phyloP scores from a whole-genome alignment of 2,329 filamentous ascomycete species.

The Ophioceras dolichostomum region DNA sequence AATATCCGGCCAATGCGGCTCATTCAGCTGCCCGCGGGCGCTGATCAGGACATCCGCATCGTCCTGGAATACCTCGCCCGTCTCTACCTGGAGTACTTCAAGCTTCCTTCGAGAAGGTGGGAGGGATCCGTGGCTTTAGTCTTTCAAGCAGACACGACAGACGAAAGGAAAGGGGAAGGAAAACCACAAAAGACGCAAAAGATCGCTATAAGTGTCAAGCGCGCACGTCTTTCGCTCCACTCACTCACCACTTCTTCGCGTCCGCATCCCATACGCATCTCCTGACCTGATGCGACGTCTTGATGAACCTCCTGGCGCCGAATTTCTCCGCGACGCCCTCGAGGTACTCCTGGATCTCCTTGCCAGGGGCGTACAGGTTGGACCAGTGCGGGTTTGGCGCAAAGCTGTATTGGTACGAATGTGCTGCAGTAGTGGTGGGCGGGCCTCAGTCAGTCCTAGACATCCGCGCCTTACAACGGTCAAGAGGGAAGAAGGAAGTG shows the following conservation, averaged over 20 bases:
- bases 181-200: too few relatives aligned
- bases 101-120: too few relatives aligned
- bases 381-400: constrained; percentile 43
- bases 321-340: constrained; percentile 31
- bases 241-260: constrained; percentile 23
- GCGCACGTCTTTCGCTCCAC: too few relatives aligned
- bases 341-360: constrained; percentile 37
- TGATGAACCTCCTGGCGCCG: constrained; percentile 32
- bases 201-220: too few relatives aligned
- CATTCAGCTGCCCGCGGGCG: constrained; percentile 28
- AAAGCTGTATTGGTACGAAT: constrained; percentile 44
- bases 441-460: too few relatives aligned
- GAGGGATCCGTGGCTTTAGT: too few relatives aligned
- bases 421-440: constrained; percentile 20
- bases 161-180: too few relatives aligned
- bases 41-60: constrained; percentile 25
- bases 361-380: constrained; percentile 32
- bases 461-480: not conserved
- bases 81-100: constrained; percentile 18
- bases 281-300: constrained; percentile 26
- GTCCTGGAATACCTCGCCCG: constrained; percentile 24
- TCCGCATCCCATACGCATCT: constrained; percentile 26
- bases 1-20: constrained; percentile 29
- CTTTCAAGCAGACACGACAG: too few relatives aligned
- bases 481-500: not conserved